Percentiles rank a stretch among this genome's conserved stretches.
Conservation (phyloP, 345 rosid species). For the Gossypium turneri region DNA sequence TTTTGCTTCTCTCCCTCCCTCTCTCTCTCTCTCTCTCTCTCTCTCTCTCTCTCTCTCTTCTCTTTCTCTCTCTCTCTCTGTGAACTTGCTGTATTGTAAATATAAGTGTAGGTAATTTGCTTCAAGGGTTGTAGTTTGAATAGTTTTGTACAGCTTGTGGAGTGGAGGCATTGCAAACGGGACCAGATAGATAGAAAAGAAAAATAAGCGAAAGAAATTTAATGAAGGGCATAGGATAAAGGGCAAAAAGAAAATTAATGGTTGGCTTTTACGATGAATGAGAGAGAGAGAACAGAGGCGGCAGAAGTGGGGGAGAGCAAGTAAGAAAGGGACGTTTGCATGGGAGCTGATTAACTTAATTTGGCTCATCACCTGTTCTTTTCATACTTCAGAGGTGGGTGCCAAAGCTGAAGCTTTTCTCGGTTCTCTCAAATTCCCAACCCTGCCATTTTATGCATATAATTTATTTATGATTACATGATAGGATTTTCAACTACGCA, state of each 20-base stretch:
- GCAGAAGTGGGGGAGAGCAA: conserved; percentile 85
- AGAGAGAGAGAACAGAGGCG: conserved; percentile 46
- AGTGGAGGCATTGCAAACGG: too few species aligned
- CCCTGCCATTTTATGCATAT: neutral
- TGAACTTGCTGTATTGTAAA: too few species aligned
- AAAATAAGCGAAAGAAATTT: neutral
- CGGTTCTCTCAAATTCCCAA: conserved; percentile 59
- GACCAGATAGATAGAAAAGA: neutral
- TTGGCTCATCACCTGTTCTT: conserved; percentile 85
- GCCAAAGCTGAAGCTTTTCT: conserved; percentile 30
- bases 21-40: neutral
- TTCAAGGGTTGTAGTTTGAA: too few species aligned
- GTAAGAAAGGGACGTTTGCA: conserved; percentile 96
- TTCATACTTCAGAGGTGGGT: conserved; percentile 51
- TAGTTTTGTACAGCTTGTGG: too few species aligned
- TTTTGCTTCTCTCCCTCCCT: neutral
- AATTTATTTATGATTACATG: too few species aligned
- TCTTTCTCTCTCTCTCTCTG: neutral
- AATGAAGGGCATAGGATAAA: conserved; percentile 15
- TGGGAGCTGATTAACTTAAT: conserved; percentile 59
- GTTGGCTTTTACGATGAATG: conserved; percentile 37
- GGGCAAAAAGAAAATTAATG: conserved; percentile 26
- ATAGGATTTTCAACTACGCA: too few species aligned
- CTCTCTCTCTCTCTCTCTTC: neutral
- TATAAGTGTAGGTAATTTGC: too few species aligned